Base-by-base conservation (phyloP, 2,329 filamentous ascomycete species). In the Drechslerella stenobrocha region DNA sequence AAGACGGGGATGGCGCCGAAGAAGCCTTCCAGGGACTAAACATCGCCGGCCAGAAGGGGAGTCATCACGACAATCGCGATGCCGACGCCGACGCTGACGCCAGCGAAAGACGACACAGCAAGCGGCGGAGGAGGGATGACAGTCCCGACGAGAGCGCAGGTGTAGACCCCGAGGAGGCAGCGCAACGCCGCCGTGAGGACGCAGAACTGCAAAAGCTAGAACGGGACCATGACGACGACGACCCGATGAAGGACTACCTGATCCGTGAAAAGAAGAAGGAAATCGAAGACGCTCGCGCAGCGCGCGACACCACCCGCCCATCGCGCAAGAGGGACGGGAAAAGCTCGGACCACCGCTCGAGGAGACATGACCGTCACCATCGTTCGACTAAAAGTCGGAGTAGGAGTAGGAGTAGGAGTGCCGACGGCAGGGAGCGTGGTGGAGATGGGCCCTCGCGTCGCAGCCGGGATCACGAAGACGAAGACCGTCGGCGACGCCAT, bases 181-280 rank as follows among this genome's bases (percentile, higher is more conserved):
- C 80, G 26, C 78, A 79, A 60, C 75, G 72, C 70, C 71, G 46
- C 35, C 72, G 69, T 67, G 91, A 96, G 74, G 91, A 97, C 78
- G 79, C 80, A 57, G 91, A 97, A 75, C 77, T 97, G 50, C 84
- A 84, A 51, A 81, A 84, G 44, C 76, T 97, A 58, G 84, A 95
- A 52, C 79, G 83, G 55, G 86, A 92, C 13, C 87, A 95, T 70
- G 93, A 97, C 71, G 91, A 96, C 22, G 92, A 97, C 69, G 93
- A 98, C 76, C 93, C 93, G 0, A 98, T 98, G 93, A 96, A 96
- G 77, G 85, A 84, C 34, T 96, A 89, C 73, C 75, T 97, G 70
- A 85, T 96, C 52, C 84, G 92, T 70, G 88, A 95, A 77, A 96
- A 97, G 81, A 90, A 88, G 77, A 89, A 90, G 75, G 89, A 96